A percentile compares a stretch with the other conserved stretches of the same genome.
Conservation (phyloP, 768 basidiomycete species). For the Rhodotorula babjevae region DNA sequence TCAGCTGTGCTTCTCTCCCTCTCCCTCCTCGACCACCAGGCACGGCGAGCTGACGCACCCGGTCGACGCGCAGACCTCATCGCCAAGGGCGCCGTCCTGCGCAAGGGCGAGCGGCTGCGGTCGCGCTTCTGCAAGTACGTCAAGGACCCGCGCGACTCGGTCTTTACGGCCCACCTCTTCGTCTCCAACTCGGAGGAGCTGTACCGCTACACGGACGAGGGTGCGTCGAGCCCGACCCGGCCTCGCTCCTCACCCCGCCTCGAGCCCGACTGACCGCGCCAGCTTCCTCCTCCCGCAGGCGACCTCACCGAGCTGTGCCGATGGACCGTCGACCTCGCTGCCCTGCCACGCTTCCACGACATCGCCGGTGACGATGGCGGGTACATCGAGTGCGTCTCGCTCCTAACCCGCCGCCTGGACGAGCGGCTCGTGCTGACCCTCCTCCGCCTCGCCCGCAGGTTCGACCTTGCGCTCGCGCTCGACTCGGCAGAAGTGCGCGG, state of each 20-base stretch:
- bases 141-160: constrained; percentile 55
- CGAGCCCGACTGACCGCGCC: not conserved
- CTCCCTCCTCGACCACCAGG: constrained; percentile 64
- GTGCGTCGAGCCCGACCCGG: constrained; percentile 1
- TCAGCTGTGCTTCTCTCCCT: constrained; percentile 16
- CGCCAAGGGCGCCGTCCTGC: constrained; percentile 75
- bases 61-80: constrained; percentile 58
- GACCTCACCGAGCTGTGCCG: constrained; percentile 42
- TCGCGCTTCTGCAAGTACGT: constrained; percentile 66
- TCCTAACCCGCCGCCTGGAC: too few relatives aligned
- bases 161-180: constrained; percentile 76
- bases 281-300: not conserved
- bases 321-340: constrained; percentile 78
- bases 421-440: not conserved
- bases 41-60: not conserved
- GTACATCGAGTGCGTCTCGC: constrained; percentile 32
- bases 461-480: constrained; percentile 32
- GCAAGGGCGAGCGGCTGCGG: constrained; percentile 78
- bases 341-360: constrained; percentile 62
- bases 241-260: not conserved
- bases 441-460: not conserved
- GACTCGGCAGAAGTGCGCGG: constrained; percentile 38
- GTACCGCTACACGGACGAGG: constrained; percentile 65
- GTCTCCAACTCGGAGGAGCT: constrained; percentile 35
- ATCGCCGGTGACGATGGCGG: constrained; percentile 22